Evolutionary conservation across 805 yeast genomes (phyloP).

Genomic region (Schwanniomyces polymorphus): DNA sequence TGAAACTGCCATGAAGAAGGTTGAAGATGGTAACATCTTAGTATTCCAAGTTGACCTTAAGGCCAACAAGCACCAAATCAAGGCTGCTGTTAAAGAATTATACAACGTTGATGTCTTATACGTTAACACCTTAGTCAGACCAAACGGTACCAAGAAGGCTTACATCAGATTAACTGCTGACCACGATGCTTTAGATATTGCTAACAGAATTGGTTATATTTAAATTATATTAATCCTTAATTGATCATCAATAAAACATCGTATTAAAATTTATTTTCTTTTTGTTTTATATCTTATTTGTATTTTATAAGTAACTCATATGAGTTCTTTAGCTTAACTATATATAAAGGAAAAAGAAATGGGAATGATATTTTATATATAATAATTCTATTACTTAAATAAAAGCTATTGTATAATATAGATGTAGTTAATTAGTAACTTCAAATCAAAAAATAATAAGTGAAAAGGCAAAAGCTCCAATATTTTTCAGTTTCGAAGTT

Average conservation of each 20-base stretch:
- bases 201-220: conserved; percentile 99
- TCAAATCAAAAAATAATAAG: no score
- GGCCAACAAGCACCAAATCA: conserved; percentile 98
- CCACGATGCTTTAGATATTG: conserved; percentile 99
- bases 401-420: not conserved
- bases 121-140: conserved; percentile 97
- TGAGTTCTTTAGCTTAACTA: conserved; percentile 5
- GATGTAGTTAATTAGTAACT: not conserved
- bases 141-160: conserved; percentile 99
- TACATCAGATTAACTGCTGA: conserved; percentile 98
- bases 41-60: conserved; percentile 97
- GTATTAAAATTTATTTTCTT: not conserved
- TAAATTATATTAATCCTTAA: conserved; percentile 37
- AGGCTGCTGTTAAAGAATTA: conserved; percentile 96
- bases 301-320: conserved; percentile 5
- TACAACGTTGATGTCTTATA: conserved; percentile 93
- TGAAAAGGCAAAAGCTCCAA: no score
- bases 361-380: conserved; percentile 4
- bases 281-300: conserved; percentile 7
- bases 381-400: conserved; percentile 3
- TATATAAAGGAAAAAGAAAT: conserved; percentile 8
- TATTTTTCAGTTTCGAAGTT: not conserved
- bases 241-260: conserved; percentile 4
- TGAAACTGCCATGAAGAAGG: conserved; percentile 99
- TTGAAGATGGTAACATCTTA: conserved; percentile 98